phyloP scores from a whole-genome alignment of 352 stramenopile species.

The Globisporangium nunn region DNA sequence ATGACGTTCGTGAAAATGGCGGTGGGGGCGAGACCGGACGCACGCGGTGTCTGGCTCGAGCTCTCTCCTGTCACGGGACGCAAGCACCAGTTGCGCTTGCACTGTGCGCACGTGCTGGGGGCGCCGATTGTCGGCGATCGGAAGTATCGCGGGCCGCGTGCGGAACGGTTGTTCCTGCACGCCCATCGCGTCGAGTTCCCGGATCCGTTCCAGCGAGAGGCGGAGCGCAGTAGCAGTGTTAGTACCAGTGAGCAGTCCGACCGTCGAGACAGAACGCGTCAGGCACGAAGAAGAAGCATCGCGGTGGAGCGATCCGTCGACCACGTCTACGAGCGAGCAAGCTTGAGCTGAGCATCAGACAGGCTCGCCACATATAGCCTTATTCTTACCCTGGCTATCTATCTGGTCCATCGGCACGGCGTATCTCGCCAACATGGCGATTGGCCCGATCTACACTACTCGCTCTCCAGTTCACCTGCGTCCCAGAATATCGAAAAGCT shows the following conservation, averaged over 20 bases:
- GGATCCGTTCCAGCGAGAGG: constrained; percentile 26
- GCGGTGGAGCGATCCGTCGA: neutral
- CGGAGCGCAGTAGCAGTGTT: neutral
- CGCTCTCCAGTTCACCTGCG: too few species aligned
- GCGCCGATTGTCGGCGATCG: constrained; percentile 50
- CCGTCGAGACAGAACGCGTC: neutral
- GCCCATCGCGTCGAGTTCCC: constrained; percentile 39
- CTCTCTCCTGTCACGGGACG: constrained; percentile 48
- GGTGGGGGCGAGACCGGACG: neutral
- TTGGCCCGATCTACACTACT: too few species aligned
- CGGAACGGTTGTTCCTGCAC: constrained; percentile 46
- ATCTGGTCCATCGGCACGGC: too few species aligned
- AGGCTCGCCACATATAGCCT: neutral
- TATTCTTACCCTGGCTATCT: too few species aligned
- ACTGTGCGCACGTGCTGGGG: constrained; percentile 34
- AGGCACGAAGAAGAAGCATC: neutral
- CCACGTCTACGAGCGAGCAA: neutral
- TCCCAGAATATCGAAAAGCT: too few species aligned
- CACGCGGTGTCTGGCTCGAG: constrained; percentile 34
- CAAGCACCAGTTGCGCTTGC: constrained; percentile 63
- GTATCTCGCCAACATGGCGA: neutral
- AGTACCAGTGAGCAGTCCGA: neutral
- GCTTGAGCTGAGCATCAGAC: neutral
- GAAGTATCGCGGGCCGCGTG: constrained; percentile 24
- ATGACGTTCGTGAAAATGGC: constrained; percentile 22